phyloP scores from a whole-genome alignment of 495 filamentous ascomycete species.

The Xylaria castorea region DNA sequence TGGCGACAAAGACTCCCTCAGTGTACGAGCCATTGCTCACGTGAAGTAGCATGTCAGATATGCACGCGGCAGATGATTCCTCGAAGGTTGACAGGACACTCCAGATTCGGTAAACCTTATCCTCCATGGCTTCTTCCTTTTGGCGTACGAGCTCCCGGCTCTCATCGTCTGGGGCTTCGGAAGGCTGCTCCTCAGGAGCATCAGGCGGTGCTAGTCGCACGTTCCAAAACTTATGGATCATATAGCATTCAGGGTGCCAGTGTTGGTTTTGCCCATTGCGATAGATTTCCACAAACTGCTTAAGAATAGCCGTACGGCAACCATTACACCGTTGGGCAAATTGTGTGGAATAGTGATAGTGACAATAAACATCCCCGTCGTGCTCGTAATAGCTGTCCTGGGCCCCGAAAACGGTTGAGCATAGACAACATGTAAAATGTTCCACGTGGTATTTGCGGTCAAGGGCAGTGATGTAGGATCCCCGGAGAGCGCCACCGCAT shows the following conservation, averaged over 20 bases:
- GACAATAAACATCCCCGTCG: slow-evolving; percentile 94
- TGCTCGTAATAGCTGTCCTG: slow-evolving; percentile 99
- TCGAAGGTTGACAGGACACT: slow-evolving; percentile 96
- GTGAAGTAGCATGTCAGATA: slow-evolving; percentile 98
- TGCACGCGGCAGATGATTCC: slow-evolving; percentile 96
- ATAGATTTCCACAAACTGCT: slow-evolving; percentile 99
- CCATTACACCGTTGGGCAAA: slow-evolving; percentile 97
- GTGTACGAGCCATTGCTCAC: slow-evolving; percentile 98
- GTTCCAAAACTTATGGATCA: slow-evolving; percentile 99
- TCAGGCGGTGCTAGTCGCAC: slow-evolving; percentile 72
- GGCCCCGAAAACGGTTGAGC: slow-evolving; percentile 95
- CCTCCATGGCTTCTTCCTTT: slow-evolving; percentile 93
- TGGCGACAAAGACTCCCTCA: slow-evolving; percentile 94
- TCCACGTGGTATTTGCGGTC: slow-evolving; percentile 99
- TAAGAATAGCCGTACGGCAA: slow-evolving; percentile 96
- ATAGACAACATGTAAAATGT: slow-evolving; percentile 98
- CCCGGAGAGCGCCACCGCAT: slow-evolving; percentile 91
- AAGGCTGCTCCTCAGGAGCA: slow-evolving; percentile 40
- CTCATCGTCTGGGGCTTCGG: slow-evolving; percentile 69
- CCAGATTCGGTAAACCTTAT: slow-evolving; percentile 98
- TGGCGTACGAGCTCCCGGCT: slow-evolving; percentile 77
- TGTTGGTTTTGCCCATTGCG: slow-evolving; percentile 97
- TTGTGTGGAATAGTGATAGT: slow-evolving; percentile 98
- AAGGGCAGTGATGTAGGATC: slow-evolving; percentile 97
- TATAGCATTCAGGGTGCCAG: slow-evolving; percentile 99